Conservation (phyloP, 176 grass and related monocot genomes). For the Carex scoparia region DNA sequence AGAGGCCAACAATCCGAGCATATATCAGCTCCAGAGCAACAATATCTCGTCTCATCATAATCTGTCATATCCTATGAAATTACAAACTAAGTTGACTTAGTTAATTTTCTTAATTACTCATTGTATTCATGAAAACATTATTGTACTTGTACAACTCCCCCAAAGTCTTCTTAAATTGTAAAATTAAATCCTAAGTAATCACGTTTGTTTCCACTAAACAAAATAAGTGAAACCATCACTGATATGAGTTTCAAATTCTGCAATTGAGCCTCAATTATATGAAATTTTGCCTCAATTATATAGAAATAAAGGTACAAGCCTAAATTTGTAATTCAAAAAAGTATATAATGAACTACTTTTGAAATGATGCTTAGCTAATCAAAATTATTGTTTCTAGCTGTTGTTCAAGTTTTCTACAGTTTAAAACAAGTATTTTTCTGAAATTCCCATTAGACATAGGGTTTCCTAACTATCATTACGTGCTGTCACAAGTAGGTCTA, state of each 20-base stretch:
- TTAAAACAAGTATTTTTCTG: no score
- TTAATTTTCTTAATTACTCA: neutral
- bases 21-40: constrained; percentile 89
- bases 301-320: no score
- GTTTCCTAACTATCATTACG: no score
- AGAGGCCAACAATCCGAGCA: constrained; percentile 89
- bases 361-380: no score
- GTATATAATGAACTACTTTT: no score
- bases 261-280: neutral
- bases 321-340: no score
- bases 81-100: constrained; percentile 21
- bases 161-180: neutral
- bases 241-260: neutral
- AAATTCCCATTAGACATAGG: no score
- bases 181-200: neutral
- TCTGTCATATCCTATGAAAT: constrained; percentile 77
- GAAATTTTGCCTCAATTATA: neutral
- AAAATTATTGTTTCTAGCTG: no score
- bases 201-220: neutral
- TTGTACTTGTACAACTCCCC: neutral
- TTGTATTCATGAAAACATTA: neutral
- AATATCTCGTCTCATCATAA: constrained; percentile 93
- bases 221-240: neutral
- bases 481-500: no score
- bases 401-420: no score